Conservation (phyloP, 768 basidiomycete species). For the Pleurotus platypus region DNA sequence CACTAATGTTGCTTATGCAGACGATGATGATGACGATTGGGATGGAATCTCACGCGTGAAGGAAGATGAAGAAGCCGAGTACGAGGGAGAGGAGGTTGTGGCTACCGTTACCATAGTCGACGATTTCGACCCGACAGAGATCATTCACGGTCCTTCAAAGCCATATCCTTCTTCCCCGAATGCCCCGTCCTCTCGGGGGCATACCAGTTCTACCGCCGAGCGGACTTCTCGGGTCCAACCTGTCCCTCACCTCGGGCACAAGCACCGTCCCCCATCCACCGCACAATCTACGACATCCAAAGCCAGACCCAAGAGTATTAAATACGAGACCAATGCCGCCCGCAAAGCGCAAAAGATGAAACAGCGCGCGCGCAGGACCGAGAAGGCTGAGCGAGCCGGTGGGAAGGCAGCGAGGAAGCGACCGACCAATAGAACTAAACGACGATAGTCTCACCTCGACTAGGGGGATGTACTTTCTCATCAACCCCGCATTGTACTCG, state of each 20-base stretch:
- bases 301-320: conserved; percentile 33
- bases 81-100: conserved; percentile 78
- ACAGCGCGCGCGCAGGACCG: conserved; percentile 58
- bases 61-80: conserved; percentile 58
- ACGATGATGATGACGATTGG: conserved; percentile 49
- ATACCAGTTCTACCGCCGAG: neutral
- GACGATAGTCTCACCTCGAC: conserved; percentile 10
- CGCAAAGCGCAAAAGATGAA: conserved; percentile 59
- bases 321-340: conserved; percentile 70
- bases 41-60: conserved; percentile 33
- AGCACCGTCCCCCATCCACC: conserved; percentile 9
- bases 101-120: conserved; percentile 91
- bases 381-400: conserved; percentile 72
- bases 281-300: conserved; percentile 14
- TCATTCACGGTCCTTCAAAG: conserved; percentile 45
- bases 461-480: neutral
- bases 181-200: neutral
- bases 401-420: conserved; percentile 52
- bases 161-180: conserved; percentile 6
- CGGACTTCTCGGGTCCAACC: conserved; percentile 1
- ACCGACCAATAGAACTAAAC: conserved; percentile 13
- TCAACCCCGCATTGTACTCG: too few species aligned
- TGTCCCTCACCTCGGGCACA: conserved; percentile 7
- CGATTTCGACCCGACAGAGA: conserved; percentile 76
- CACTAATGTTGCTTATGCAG: conserved; percentile 19